phyloP scores from a whole-genome alignment of 257 asterid species.

The Ocimum tenuiflorum region DNA sequence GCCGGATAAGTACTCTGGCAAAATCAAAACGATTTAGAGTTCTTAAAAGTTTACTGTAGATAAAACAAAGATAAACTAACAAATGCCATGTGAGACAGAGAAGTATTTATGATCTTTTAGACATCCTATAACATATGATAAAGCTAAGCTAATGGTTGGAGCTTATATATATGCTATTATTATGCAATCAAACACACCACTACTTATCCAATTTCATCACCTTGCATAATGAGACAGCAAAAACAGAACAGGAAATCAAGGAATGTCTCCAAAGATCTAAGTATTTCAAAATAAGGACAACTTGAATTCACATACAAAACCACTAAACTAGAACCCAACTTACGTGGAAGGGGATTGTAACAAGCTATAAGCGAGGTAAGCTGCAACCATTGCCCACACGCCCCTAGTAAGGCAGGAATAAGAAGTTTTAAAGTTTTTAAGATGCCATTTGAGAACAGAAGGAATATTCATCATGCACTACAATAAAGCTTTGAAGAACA shows the following conservation, averaged over 20 bases:
- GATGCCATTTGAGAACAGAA: neutral
- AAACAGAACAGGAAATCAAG: neutral
- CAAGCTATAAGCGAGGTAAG: constrained; percentile 90
- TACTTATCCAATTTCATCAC: neutral
- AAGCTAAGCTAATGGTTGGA: neutral
- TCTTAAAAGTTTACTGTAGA: neutral
- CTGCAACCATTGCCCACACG: constrained; percentile 91
- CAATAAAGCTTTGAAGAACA: constrained; percentile 2
- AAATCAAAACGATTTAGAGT: neutral
- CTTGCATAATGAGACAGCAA: neutral
- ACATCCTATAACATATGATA: neutral
- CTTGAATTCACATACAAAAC: neutral
- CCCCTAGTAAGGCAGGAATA: constrained; percentile 53
- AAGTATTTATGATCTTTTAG: neutral
- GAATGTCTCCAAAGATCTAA: neutral
- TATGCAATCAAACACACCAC: neutral
- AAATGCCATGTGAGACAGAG: neutral
- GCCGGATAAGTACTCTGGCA: constrained; percentile 85
- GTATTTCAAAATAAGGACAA: constrained; percentile 4
- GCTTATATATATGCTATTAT: neutral
- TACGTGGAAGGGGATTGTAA: constrained; percentile 98
- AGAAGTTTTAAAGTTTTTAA: constrained; percentile 11
- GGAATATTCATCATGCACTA: neutral
- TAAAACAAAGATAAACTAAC: constrained; percentile 1
- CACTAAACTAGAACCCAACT: constrained; percentile 24